phyloP scores from a whole-genome alignment of 257 asterid species.

The Nicotiana benthamiana region DNA sequence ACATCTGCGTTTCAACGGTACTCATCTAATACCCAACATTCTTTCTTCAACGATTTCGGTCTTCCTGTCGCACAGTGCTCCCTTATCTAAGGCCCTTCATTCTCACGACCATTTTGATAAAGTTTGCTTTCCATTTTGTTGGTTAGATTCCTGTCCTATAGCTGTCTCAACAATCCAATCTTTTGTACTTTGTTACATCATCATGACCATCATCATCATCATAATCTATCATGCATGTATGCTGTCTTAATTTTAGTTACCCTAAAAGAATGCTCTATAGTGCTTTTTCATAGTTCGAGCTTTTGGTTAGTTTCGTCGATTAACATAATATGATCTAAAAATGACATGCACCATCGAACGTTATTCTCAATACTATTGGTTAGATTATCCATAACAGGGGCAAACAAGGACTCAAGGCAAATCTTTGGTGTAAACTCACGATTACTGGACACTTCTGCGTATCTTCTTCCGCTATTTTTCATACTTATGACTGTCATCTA shows the following conservation, averaged over 20 bases:
- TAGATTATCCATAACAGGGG: neutral
- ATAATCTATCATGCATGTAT: neutral
- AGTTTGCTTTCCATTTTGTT: no score
- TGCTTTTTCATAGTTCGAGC: neutral
- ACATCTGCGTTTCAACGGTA: neutral
- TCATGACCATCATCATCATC: neutral
- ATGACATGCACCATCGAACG: neutral
- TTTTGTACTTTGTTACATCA: neutral
- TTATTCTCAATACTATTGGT: neutral
- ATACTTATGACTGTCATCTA: no score
- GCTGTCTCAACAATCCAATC: neutral
- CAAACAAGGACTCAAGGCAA: neutral
- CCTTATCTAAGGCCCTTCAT: neutral
- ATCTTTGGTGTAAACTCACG: neutral
- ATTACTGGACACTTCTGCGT: neutral
- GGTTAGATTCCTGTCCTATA: neutral
- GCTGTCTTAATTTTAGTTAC: neutral
- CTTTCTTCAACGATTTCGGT: neutral
- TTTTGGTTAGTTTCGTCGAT: neutral
- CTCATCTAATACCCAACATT: neutral
- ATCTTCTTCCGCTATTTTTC: neutral
- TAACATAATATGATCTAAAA: neutral
- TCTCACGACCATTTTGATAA: neutral
- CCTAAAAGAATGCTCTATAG: neutral
- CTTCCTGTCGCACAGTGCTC: neutral